These are phyloP conservation scores for Trametes coccinea DNA, from an alignment of 768 basidiomycete genomes.

Conservation along the genomic window DNA sequence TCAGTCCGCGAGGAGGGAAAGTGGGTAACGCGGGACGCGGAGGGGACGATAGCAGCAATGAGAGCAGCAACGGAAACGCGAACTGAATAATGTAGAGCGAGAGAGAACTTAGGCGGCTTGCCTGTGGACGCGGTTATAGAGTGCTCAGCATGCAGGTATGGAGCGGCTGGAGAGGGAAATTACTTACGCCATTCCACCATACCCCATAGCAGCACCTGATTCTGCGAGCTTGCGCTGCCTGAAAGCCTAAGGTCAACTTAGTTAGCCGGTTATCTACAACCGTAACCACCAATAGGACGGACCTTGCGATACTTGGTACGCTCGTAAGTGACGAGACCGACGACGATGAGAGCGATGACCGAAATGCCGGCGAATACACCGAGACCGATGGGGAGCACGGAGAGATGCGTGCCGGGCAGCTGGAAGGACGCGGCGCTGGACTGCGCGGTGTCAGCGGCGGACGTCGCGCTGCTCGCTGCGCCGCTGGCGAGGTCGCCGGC, in stretches of 20 bases:
- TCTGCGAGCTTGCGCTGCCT: slow-evolving; percentile 73
- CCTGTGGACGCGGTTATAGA: not conserved
- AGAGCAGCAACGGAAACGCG: slow-evolving; percentile 14
- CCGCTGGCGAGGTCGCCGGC: not conserved
- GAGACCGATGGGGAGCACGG: slow-evolving; percentile 80
- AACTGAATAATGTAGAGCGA: slow-evolving; percentile 14
- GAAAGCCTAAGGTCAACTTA: slow-evolving; percentile 55
- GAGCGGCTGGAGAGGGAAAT: not conserved
- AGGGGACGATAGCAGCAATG: not conserved
- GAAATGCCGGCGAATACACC: slow-evolving; percentile 86
- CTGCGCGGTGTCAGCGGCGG: slow-evolving; percentile 34
- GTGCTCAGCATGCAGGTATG: not conserved
- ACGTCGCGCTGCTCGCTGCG: slow-evolving; percentile 19
- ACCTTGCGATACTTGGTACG: slow-evolving; percentile 86
- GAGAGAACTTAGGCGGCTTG: slow-evolving; percentile 21
- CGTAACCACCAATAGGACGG: slow-evolving; percentile 25
- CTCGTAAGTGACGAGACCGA: slow-evolving; percentile 85
- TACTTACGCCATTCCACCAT: slow-evolving; percentile 51
- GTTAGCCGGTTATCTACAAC: not conserved
- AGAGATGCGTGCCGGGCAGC: slow-evolving; percentile 71
- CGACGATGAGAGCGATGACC: slow-evolving; percentile 77
- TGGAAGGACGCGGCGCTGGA: slow-evolving; percentile 45
- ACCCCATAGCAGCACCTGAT: slow-evolving; percentile 55
- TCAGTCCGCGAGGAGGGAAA: not conserved
- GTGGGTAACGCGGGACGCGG: not conserved